Base-by-base conservation (phyloP, 805 yeast species). In the Kodamaea hsintzibuensis region DNA sequence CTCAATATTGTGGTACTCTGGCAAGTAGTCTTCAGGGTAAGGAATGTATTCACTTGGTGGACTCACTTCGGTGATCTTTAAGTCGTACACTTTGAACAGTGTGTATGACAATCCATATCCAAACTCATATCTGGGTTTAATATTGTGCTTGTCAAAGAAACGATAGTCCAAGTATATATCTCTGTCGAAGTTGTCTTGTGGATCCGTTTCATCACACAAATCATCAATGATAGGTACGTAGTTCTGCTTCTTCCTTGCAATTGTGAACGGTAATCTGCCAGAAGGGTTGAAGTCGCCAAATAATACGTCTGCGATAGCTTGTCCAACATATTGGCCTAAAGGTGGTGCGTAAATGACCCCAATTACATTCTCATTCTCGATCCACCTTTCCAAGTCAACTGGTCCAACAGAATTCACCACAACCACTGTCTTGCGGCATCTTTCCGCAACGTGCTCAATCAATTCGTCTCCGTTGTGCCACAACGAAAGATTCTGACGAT, bases 271-370 rank as follows among this genome's bases (percentile, higher is more conserved):
- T 37, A 85, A 71, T 55, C 79, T 76, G 4, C 89, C 89, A 38
- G 86, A 81, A 7, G 89, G 88, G 56, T 79, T 80, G n/a, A 70
- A 73, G 38, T 81, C 84, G 0, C 89, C 89, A 65, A 81, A 84
- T 16, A 84, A 62, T 0, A 83, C 76, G 42, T 82, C 84, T 1
- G 85, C 82, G 22, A 84, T 65, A 0, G 87, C 86, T 49, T 76
- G 71, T 1, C 88, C 89, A 42, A 77, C 74, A 62, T 70, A 77
- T 58, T 76, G 80, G n/a, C 88, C 88, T 50, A 82, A 72, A 3
- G 86, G 87, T 3, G 84, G 77, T 1, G 84, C 68, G 60, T 71
- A 82, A 12, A 85, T 53, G 1, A 84, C 84, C 1, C 79, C 87
- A 19, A 83, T 84, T 35, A 84, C 79, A 58, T 82, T 83, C 51